Conservation (phyloP, 108 stramenopile species). For the Cylindrotheca closterium region DNA sequence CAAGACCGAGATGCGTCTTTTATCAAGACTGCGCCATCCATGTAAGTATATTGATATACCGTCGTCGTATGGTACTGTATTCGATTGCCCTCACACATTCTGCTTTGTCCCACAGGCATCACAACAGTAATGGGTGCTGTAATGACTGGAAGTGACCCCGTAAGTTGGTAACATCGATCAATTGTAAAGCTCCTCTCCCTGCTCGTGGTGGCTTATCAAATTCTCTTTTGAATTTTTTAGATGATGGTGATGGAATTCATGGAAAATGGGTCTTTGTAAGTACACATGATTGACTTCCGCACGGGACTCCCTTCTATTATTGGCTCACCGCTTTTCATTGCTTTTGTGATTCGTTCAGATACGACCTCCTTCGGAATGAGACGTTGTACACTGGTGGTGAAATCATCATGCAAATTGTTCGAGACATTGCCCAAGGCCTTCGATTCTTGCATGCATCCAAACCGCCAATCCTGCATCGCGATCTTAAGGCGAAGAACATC, state of each 20-base stretch:
- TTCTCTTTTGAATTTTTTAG: too few species aligned
- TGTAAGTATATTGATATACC: conserved; percentile 45
- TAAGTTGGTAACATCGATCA: conserved; percentile 20
- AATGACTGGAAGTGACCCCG: conserved; percentile 25
- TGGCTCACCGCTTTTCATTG: too few species aligned
- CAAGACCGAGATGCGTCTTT: conserved; percentile 51
- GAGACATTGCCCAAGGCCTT: conserved; percentile 53
- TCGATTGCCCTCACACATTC: neutral
- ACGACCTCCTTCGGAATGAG: conserved; percentile 56
- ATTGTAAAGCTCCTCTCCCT: conserved; percentile 30
- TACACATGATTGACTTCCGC: conserved; percentile 25
- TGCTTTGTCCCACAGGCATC: conserved; percentile 18
- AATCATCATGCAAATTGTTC: conserved; percentile 47
- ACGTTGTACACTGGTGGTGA: conserved; percentile 49
- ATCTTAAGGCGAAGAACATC: conserved; percentile 51
- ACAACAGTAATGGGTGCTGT: conserved; percentile 53
- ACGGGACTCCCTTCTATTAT: neutral
- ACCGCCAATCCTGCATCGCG: conserved; percentile 53
- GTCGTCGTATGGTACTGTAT: neutral
- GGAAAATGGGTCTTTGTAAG: conserved; percentile 49
- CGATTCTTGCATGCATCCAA: conserved; percentile 56
- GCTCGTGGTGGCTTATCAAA: too few species aligned
- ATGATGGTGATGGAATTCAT: conserved; percentile 61
- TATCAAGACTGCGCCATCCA: conserved; percentile 58
- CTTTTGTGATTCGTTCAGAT: too few species aligned